Percentiles rank a stretch among this genome's conserved stretches.
phyloP scores from a whole-genome alignment of 2,329 filamentous ascomycete species.

The Pseudogymnoascus destructans region DNA sequence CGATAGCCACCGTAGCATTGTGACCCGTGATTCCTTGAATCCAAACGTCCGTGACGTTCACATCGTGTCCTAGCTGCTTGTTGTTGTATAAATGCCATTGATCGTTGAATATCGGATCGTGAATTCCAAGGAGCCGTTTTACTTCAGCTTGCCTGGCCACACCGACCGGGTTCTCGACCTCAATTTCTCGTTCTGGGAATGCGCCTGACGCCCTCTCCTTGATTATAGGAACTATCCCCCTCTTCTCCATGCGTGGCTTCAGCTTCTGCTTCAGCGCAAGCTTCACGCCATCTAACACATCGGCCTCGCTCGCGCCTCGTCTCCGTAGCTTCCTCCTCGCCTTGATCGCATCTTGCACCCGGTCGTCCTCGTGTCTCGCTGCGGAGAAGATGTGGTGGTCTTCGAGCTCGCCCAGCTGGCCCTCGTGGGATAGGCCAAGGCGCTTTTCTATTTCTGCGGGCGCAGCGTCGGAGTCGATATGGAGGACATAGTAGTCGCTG shows the following conservation, averaged over 20 bases:
- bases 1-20: slow-evolving; percentile 80
- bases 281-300: slow-evolving; percentile 60
- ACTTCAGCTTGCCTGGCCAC: slow-evolving; percentile 46
- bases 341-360: slow-evolving; percentile 41
- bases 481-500: slow-evolving; percentile 87
- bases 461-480: slow-evolving; percentile 53
- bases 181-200: slow-evolving; percentile 16
- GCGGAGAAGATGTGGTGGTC: slow-evolving; percentile 78
- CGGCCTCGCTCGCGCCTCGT: slow-evolving; percentile 37
- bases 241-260: slow-evolving; percentile 48
- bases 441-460: slow-evolving; percentile 57
- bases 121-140: slow-evolving; percentile 56
- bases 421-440: slow-evolving; percentile 69
- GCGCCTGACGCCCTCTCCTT: slow-evolving; percentile 15
- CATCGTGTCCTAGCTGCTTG: slow-evolving; percentile 68
- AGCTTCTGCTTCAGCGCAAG: slow-evolving; percentile 68
- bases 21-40: slow-evolving; percentile 78
- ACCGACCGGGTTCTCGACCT: slow-evolving; percentile 27
- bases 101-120: slow-evolving; percentile 80
- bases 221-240: slow-evolving; percentile 20
- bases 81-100: slow-evolving; percentile 95
- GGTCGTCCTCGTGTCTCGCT: slow-evolving; percentile 45
- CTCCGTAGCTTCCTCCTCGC: slow-evolving; percentile 45
- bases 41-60: slow-evolving; percentile 96
- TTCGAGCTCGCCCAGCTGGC: slow-evolving; percentile 61